phyloP scores from a whole-genome alignment of 257 asterid genomes.

The Misopates orontium region DNA sequence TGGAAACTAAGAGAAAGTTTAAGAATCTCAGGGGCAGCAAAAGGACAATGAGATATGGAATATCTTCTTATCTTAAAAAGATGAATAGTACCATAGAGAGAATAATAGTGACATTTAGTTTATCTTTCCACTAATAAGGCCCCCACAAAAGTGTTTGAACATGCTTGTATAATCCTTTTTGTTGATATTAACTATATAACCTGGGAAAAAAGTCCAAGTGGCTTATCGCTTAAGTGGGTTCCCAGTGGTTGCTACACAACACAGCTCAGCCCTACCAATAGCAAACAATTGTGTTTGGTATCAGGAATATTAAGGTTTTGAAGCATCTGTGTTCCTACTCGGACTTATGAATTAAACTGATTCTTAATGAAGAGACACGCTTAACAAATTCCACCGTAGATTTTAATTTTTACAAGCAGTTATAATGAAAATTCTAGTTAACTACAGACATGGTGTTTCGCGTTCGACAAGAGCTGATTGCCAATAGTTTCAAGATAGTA shows the following conservation, averaged over 20 bases:
- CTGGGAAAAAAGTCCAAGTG: conserved; percentile 31
- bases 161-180: conserved; percentile 32
- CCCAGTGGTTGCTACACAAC: conserved; percentile 25
- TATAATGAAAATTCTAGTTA: no score
- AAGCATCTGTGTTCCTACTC: no score
- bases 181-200: conserved; percentile 31
- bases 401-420: no score
- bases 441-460: no score
- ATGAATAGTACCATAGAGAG: conserved; percentile 23
- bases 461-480: no score
- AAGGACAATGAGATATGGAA: conserved; percentile 22
- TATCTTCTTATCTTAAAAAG: conserved; percentile 26
- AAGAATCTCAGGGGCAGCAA: conserved; percentile 18
- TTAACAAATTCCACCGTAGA: no score
- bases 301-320: no score
- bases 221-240: conserved; percentile 26
- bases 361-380: no score
- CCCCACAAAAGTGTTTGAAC: conserved; percentile 50
- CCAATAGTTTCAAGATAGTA: no score
- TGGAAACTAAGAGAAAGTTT: background rate
- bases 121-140: conserved; percentile 18
- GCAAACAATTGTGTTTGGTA: conserved; percentile 4
- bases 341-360: no score
- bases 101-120: conserved; percentile 27
- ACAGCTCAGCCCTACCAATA: conserved; percentile 7